A percentile compares a stretch with the other conserved stretches of the same genome.
phyloP scores from a whole-genome alignment of 768 basidiomycete genomes.

The Naganishia vishniacii region DNA sequence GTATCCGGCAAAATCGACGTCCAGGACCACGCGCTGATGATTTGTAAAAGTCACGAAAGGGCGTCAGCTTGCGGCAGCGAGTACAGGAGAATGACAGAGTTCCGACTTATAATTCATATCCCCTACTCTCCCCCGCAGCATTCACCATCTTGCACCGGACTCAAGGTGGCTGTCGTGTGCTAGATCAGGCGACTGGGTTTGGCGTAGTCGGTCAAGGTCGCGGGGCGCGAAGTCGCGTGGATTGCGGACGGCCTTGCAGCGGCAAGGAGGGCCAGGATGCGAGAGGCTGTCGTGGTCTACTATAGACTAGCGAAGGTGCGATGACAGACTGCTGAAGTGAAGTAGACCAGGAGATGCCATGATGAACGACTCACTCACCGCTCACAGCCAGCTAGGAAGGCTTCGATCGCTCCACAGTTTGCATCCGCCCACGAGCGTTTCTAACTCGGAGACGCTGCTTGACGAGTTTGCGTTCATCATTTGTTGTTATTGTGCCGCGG shows the following conservation, averaged over 20 bases:
- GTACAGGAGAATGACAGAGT: no score
- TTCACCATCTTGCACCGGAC: conserved; percentile 1
- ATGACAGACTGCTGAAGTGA: no score
- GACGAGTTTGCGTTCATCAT: background rate
- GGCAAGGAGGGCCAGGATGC: no score
- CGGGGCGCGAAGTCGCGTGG: background rate
- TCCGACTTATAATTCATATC: conserved; percentile 23
- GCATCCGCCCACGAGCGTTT: conserved; percentile 1
- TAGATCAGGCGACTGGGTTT: background rate
- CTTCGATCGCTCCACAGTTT: background rate
- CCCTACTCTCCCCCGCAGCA: conserved; percentile 24
- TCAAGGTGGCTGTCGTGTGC: background rate
- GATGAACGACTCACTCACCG: background rate
- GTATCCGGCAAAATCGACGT: conserved; percentile 83
- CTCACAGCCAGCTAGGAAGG: background rate
- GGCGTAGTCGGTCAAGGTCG: no score
- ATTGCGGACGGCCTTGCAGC: no score
- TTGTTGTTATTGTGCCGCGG: background rate
- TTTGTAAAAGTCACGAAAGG: conserved; percentile 53
- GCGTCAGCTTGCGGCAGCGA: no score
- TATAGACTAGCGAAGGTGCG: no score
- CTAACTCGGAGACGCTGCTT: no score
- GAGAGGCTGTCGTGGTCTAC: no score
- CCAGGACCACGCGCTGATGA: conserved; percentile 91
- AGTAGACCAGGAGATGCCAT: no score